These are phyloP conservation scores for Omphalea diandra DNA, from an alignment of 441 rosid species.

Conservation along the genomic window DNA sequence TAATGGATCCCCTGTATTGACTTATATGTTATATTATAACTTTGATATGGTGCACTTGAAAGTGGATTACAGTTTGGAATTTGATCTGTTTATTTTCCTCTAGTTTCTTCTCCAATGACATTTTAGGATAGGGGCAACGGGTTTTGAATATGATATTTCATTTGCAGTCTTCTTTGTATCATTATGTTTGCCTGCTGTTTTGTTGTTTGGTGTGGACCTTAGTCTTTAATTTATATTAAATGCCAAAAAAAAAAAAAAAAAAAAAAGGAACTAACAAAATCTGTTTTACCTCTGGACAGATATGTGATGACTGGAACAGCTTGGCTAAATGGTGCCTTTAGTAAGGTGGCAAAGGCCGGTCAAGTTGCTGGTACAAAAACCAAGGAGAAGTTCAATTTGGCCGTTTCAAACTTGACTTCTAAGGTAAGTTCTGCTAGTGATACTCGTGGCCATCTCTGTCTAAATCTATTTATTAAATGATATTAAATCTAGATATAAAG, in stretches of 20 bases:
- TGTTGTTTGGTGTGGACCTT: neutral
- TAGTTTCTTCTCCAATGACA: neutral
- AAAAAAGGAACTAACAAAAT: neutral
- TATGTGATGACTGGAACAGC: constrained; percentile 87
- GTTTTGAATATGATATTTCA: neutral
- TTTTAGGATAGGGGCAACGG: neutral
- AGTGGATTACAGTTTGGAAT: neutral
- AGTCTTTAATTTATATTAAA: neutral
- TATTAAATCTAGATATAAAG: neutral
- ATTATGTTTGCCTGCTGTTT: neutral
- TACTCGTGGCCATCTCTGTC: neutral
- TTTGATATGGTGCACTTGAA: too few species aligned
- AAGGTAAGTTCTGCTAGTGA: constrained; percentile 48
- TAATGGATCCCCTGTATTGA: too few species aligned
- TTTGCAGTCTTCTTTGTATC: too few species aligned
- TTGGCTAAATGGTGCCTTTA: constrained; percentile 91
- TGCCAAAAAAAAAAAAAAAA: too few species aligned
- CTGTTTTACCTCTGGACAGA: constrained; percentile 37
- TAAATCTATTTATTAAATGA: neutral
- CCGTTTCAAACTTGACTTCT: constrained; percentile 76
- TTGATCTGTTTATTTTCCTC: neutral
- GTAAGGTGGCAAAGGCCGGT: constrained; percentile 85
- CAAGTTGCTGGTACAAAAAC: constrained; percentile 90
- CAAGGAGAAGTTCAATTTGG: constrained; percentile 73
- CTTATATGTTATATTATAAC: too few species aligned